Evolutionary conservation across 1,284 basidiomycete genomes (phyloP).

Genomic region (Ceratobasidium sp.): DNA sequence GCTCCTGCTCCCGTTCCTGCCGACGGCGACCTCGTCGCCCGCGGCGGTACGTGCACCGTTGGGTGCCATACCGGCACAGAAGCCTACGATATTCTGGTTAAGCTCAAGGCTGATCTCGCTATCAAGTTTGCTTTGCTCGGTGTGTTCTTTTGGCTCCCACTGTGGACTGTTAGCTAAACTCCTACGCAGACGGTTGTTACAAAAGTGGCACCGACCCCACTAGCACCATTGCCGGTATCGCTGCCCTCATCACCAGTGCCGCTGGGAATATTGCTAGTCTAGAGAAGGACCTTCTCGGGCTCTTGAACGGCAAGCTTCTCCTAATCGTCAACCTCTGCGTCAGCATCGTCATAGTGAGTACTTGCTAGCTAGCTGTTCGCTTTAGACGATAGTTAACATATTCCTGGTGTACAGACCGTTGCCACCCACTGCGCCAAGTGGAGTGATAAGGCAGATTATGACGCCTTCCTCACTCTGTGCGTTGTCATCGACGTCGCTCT

Average conservation of each 20-base stretch:
- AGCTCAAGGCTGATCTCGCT: background rate
- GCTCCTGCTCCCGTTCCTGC: background rate
- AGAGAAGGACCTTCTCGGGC: slow-evolving; percentile 6
- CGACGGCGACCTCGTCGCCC: slow-evolving; percentile 1
- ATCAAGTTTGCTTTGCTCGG: background rate
- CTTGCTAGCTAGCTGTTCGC: background rate
- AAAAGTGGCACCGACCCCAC: background rate
- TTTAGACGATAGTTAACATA: background rate
- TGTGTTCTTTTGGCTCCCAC: background rate
- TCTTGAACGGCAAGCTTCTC: slow-evolving; percentile 4
- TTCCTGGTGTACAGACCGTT: background rate
- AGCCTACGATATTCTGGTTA: background rate
- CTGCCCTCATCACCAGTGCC: background rate
- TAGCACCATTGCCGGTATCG: background rate
- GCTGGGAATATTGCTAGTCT: background rate
- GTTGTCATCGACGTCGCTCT: slow-evolving; percentile 13
- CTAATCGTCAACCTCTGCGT: background rate
- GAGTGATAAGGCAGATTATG: slow-evolving; percentile 7
- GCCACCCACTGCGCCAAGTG: slow-evolving; percentile 22
- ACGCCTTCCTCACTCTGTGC: background rate
- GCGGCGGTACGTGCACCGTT: background rate
- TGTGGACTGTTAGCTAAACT: background rate
- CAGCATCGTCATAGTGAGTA: background rate
- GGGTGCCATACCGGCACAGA: background rate
- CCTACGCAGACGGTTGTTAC: background rate